phyloP scores from a whole-genome alignment of 192 early-diverging fungal genomes.

The Helicostylum pulchrum region DNA sequence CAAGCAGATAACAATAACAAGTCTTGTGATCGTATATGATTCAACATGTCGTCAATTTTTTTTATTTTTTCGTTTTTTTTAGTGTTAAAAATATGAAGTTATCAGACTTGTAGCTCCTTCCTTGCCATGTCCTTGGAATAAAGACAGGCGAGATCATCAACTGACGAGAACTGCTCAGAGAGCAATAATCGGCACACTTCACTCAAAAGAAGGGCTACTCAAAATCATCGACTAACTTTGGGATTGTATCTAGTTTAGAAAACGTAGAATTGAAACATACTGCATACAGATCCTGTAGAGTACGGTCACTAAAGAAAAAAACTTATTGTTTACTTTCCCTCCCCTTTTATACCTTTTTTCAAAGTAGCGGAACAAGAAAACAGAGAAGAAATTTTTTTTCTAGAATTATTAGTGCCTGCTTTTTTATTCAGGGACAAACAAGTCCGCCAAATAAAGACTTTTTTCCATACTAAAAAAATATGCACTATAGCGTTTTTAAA shows the following conservation, averaged over 20 bases:
- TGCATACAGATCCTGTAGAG: conserved; percentile 36
- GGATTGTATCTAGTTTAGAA: conserved; percentile 27
- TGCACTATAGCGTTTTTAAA: no score
- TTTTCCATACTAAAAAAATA: no score
- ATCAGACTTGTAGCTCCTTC: conserved; percentile 30
- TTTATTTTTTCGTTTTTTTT: conserved; percentile 8
- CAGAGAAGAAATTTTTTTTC: no score
- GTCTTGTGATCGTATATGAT: no score
- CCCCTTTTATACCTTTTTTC: conserved; percentile 10
- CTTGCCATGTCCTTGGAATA: conserved; percentile 34
- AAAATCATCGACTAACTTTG: conserved; percentile 32
- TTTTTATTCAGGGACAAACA: no score
- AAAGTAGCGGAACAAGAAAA: no score
- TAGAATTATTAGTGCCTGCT: no score
- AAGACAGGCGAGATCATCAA: conserved; percentile 35
- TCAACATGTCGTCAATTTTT: neutral
- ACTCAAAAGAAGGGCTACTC: conserved; percentile 29
- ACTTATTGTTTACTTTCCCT: neutral
- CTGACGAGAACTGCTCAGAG: conserved; percentile 20
- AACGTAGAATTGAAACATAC: conserved; percentile 33
- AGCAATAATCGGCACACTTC: conserved; percentile 27
- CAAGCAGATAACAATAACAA: no score
- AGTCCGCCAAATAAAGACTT: no score
- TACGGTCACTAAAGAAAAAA: conserved; percentile 36
- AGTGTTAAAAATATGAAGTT: conserved; percentile 15